Base-by-base conservation (phyloP, 345 rosid genomes). In the Sapria himalayana region DNA sequence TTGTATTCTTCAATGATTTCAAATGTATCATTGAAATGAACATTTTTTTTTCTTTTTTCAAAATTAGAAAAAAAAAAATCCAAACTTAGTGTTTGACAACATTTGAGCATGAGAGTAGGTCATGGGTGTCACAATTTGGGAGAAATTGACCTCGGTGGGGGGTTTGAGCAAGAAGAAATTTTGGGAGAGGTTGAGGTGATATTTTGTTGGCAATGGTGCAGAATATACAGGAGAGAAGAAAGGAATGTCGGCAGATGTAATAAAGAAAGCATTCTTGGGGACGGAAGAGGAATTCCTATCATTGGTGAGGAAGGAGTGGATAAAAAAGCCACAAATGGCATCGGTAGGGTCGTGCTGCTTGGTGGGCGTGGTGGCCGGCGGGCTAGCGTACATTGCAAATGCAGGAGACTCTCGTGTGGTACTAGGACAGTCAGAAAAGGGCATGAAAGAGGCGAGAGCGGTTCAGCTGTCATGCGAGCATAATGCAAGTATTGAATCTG, bases 321-420 rank as follows among this genome's bases (percentile, higher is more conserved):
- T 44, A 23, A 53, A 0, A 11, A 79, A 62, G 54, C 95, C 99
- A 7, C 81, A 74, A 59, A 71, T 89, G 43, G 99, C 99, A 53
- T 77, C 95, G 33, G 93, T 73, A 24, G 99, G 99, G 15, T 61
- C 99, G 10, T 84, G 95, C 59, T 80, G 95, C 55, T 63, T 89
- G 66, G 95, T 80, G 27, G 99, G 99, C 36, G 35, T 84, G 41
- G 51, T 84, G 37, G 82, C 86, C 29, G 59, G 73, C 27, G 99
- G 99, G 15, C 48, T 61, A 50, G 50, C 84, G 33, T 84, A 79
- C 59, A 62, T 84, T 41, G 99, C 92, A 9, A 91, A 91, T 54
- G 95, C 92, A 0, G 99, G 95, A 46, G 99, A 91, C 62, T 91
- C 99, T 33, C 72, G 93, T 15, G 99, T 47, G 12, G 92, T 91